Conservation (phyloP, 257 asterid genomes). For the Solanum neorickii region DNA sequence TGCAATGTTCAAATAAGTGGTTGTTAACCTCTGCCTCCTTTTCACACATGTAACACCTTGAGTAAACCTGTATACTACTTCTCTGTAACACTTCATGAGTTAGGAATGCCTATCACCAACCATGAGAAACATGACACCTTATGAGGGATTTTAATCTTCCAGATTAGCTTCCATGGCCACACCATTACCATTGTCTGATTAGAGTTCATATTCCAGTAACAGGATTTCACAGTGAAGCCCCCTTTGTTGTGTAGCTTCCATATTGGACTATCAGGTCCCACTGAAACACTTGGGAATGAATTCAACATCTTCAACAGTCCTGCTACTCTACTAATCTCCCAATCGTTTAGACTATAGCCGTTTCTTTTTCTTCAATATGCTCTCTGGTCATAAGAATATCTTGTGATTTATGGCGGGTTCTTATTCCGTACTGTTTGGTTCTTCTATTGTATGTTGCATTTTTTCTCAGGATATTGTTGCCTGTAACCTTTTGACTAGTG, state of each 20-base stretch:
- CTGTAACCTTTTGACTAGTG: neutral
- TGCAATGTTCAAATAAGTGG: neutral
- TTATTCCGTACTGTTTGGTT: neutral
- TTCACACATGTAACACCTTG: neutral
- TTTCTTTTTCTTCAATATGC: neutral
- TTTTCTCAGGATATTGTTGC: neutral
- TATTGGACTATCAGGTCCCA: no score
- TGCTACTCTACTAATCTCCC: no score
- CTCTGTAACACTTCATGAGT: neutral
- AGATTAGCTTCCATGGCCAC: neutral
- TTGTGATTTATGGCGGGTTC: neutral
- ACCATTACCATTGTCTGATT: neutral
- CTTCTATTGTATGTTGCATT: neutral
- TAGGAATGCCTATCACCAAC: neutral
- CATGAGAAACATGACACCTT: neutral
- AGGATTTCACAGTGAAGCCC: neutral
- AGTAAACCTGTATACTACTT: neutral
- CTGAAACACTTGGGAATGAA: no score
- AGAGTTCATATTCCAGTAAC: neutral
- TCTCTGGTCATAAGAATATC: neutral
- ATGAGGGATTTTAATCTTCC: neutral
- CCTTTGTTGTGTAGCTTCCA: neutral
- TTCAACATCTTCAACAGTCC: no score
- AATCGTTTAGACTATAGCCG: neutral
- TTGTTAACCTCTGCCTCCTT: neutral